Evolutionary conservation across 352 stramenopile species (phyloP), one percentile per base, ranked within the genome.

Genomic region (Globisporangium nagaii): DNA sequence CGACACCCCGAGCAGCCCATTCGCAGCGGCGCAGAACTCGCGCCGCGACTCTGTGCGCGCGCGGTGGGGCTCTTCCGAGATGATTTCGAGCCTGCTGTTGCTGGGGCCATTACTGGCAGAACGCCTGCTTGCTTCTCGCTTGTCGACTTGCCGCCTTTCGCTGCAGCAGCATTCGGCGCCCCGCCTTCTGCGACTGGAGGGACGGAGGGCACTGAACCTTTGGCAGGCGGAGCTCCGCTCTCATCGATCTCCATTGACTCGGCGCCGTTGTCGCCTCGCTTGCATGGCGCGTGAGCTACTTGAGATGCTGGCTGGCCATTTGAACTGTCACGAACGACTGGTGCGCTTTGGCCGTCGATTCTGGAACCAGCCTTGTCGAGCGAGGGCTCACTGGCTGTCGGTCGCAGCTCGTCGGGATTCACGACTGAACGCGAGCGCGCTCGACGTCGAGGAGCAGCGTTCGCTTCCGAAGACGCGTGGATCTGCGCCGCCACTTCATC

Each of bases 1-100:
- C 74, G 74, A 31, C 81, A 91, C 0, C 75, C 75, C 20, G 72
- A 75, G 28, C 80, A 91, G 3, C 74, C 74, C 65, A 84, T 83
- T 8, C 75, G 75, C 30, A 86, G 47, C 34, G 80, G 71, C 12
- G 69, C 67, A 12, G 55, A 45, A 13, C 40, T 59, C 20, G 53
- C 60, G n/a, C n/a, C n/a, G 1, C 39, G 50, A 19, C 42, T 61
- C 35, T 36, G 52, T 39, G 53, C 11, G 63, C n/a, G 37, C 54
- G 19, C 62, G 34, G 44, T 42, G 49, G 30, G 20, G 8, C 34
- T 54, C 19, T 25, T 49, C 9, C 46, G 56, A 35, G 56, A 35
- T 13, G 46, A 28, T 31, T 40, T 52, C 37, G 40, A 17, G 35
- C 43, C 43, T 24, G 27, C 5, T 27, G 27, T 50, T 36, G n/a